A percentile compares a stretch with the other conserved stretches of the same genome.
Evolutionary conservation across 306 rosid species (phyloP).

Genomic region (Cucumis hystrix): DNA sequence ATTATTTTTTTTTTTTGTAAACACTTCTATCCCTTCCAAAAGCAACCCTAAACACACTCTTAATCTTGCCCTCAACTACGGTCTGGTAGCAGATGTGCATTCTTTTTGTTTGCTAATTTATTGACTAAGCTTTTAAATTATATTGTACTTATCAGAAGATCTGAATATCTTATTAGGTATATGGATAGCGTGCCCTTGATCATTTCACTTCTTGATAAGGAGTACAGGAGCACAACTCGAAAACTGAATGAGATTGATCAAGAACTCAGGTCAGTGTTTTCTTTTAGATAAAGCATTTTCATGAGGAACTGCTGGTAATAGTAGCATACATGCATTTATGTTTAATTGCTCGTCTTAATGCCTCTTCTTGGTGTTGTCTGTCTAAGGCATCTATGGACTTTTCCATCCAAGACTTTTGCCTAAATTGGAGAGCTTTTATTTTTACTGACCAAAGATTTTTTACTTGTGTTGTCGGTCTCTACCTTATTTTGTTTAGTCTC

Average conservation of each 20-base stretch:
- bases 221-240: conserved; percentile 59
- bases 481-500: too few species aligned
- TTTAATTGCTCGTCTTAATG: too few species aligned
- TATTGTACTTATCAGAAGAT: conserved; percentile 3
- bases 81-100: not conserved
- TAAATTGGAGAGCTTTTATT: too few species aligned
- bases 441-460: too few species aligned
- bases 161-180: conserved; percentile 49
- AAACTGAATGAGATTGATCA: conserved; percentile 62
- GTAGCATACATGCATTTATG: not conserved
- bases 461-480: too few species aligned
- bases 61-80: not conserved
- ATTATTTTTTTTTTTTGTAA: too few species aligned
- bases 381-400: too few species aligned
- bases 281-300: not conserved
- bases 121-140: conserved; percentile 7
- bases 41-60: too few species aligned
- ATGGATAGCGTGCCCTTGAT: conserved; percentile 77
- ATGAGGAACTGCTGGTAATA: not conserved
- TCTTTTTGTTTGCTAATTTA: not conserved
- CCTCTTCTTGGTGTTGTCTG: too few species aligned
- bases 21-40: too few species aligned
- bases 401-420: too few species aligned
- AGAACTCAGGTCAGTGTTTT: conserved; percentile 57
- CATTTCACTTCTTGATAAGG: conserved; percentile 97